These are phyloP conservation scores for Parathielavia hyrcaniae DNA, from an alignment of 495 filamentous ascomycete genomes.

Conservation along the genomic window DNA sequence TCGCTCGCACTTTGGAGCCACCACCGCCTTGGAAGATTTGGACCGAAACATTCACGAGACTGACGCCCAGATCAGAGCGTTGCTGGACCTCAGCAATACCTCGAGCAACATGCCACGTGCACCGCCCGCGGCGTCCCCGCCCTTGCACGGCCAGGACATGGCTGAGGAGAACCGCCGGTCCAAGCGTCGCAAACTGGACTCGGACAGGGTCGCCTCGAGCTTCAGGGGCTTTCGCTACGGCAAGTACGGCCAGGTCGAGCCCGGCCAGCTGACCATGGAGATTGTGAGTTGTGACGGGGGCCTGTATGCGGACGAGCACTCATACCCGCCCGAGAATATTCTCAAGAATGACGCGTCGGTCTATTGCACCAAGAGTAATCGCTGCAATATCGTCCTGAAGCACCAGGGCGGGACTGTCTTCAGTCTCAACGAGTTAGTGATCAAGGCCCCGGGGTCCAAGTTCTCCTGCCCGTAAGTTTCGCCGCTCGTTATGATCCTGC, in stretches of 20 bases:
- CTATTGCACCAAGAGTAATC: slow-evolving; percentile 78
- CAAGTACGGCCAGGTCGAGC: slow-evolving; percentile 73
- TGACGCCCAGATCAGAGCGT: slow-evolving; percentile 41
- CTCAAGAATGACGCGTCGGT: slow-evolving; percentile 74
- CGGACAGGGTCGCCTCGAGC: slow-evolving; percentile 48
- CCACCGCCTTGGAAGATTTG: slow-evolving; percentile 13
- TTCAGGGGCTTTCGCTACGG: slow-evolving; percentile 66
- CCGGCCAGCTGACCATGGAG: slow-evolving; percentile 75
- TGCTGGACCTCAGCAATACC: slow-evolving; percentile 38
- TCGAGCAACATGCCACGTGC: slow-evolving; percentile 35
- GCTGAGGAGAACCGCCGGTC: slow-evolving; percentile 45
- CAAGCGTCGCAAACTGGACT: slow-evolving; percentile 73
- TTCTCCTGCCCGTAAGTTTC: slow-evolving; percentile 77
- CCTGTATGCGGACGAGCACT: slow-evolving; percentile 54
- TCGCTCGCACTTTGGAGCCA: slow-evolving; percentile 17
- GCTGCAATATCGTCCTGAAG: slow-evolving; percentile 75
- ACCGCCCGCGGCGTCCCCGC: slow-evolving; percentile 34
- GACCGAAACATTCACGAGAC: slow-evolving; percentile 37
- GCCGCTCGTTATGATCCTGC: slow-evolving; percentile 5
- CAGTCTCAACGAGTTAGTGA: slow-evolving; percentile 72
- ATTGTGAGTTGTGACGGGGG: slow-evolving; percentile 87
- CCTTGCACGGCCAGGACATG: slow-evolving; percentile 29
- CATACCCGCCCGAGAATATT: slow-evolving; percentile 72
- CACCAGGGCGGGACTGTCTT: slow-evolving; percentile 76
- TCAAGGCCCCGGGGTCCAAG: slow-evolving; percentile 74